Evolutionary conservation across 164 flowering plant genomes (phyloP).

Genomic region (Echeveria elegans): DNA sequence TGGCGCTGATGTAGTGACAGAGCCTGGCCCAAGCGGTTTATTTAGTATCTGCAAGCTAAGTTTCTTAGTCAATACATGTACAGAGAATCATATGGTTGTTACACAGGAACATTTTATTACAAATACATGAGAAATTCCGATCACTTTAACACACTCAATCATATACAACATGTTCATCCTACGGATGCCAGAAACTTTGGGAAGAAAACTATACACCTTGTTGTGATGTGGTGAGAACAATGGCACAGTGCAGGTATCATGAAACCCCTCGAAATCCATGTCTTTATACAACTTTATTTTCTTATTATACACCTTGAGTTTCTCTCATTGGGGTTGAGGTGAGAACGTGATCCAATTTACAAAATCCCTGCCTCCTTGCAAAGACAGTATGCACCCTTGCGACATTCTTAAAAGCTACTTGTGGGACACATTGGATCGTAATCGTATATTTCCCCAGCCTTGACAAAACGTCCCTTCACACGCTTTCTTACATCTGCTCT

Average conservation of each 20-base stretch:
- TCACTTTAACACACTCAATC: not conserved
- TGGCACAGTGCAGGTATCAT: not conserved
- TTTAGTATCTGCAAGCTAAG: not conserved
- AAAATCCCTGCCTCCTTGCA: not conserved
- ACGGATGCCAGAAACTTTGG: not conserved
- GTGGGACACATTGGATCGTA: no score
- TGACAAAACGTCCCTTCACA: no score
- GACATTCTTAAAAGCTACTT: not conserved
- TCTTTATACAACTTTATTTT: not conserved
- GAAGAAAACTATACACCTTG: not conserved
- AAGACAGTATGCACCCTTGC: not conserved
- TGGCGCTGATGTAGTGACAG: slow-evolving; percentile 91
- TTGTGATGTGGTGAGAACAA: not conserved
- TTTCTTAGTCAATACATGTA: not conserved
- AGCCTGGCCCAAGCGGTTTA: slow-evolving; percentile 82
- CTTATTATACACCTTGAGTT: not conserved
- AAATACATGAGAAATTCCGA: not conserved
- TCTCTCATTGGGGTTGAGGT: slow-evolving; percentile 4
- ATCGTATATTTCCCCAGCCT: no score
- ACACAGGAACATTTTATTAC: not conserved
- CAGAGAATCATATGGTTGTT: not conserved
- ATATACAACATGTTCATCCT: not conserved
- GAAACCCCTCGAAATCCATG: slow-evolving; percentile 5
- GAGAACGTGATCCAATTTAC: not conserved
- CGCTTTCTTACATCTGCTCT: slow-evolving; percentile 12